Percentiles rank a stretch among this genome's conserved stretches.
phyloP scores from a whole-genome alignment of 768 basidiomycete species.

The Agrocybe praecox region DNA sequence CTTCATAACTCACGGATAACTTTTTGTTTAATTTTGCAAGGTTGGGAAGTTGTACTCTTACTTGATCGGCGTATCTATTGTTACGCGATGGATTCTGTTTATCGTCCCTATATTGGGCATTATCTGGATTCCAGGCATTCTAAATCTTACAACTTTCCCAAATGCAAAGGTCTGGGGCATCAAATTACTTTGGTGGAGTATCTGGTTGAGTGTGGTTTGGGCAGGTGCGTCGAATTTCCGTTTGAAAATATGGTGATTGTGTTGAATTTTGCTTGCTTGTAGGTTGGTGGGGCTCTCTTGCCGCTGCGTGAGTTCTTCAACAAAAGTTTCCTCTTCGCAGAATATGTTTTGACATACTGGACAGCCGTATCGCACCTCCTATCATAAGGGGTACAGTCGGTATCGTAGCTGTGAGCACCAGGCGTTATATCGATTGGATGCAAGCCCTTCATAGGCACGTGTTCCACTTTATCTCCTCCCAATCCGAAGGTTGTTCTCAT shows the following conservation, averaged over 20 bases:
- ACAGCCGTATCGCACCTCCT: constrained; percentile 49
- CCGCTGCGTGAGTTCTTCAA: constrained; percentile 52
- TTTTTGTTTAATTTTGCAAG: constrained; percentile 40
- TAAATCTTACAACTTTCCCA: constrained; percentile 53
- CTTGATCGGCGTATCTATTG: constrained; percentile 72
- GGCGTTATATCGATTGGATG: constrained; percentile 83
- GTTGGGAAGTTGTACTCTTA: constrained; percentile 69
- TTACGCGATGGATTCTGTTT: constrained; percentile 80
- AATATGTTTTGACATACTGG: too few species aligned
- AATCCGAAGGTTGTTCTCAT: too few species aligned
- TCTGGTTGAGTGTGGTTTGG: constrained; percentile 85
- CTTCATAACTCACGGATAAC: neutral
- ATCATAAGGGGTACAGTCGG: constrained; percentile 69
- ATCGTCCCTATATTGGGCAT: constrained; percentile 72
- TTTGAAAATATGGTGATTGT: neutral
- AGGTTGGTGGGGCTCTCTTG: constrained; percentile 83
- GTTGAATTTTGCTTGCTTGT: constrained; percentile 3
- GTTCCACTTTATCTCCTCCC: neutral
- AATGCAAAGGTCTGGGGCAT: constrained; percentile 65
- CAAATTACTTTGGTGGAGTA: constrained; percentile 75
- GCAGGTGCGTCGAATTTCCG: constrained; percentile 44
- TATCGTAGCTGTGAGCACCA: constrained; percentile 67
- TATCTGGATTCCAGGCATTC: constrained; percentile 77
- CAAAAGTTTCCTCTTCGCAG: neutral
- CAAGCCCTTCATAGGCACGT: constrained; percentile 61